phyloP scores from a whole-genome alignment of 169 alveolate species.

The Perkinsus chesapeaki region DNA sequence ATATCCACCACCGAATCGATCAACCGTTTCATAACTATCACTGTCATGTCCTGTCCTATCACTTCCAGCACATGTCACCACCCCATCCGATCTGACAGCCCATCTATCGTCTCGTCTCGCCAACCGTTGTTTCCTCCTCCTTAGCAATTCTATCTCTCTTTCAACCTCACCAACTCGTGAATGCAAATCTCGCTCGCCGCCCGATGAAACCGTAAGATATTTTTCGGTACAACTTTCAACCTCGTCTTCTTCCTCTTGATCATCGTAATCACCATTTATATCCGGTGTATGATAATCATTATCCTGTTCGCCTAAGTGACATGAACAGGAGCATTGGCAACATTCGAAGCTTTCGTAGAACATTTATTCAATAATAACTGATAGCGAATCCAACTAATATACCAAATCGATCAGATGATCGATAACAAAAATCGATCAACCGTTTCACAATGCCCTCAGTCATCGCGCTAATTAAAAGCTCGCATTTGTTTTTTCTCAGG shows the following conservation, averaged over 20 bases:
- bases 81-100: not conserved
- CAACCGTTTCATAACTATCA: not conserved
- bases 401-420: no score
- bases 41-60: not conserved
- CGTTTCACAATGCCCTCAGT: not conserved
- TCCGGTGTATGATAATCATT: not conserved
- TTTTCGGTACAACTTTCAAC: not conserved
- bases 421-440: no score
- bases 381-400: not conserved
- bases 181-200: not conserved
- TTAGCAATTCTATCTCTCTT: not conserved
- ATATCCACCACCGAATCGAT: not conserved
- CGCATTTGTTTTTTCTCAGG: no score
- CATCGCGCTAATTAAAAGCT: not conserved
- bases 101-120: not conserved
- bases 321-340: not conserved
- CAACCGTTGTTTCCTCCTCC: not conserved
- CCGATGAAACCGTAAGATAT: no score
- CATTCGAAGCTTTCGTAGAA: not conserved
- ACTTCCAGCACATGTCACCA: not conserved
- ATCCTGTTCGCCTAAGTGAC: not conserved
- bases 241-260: not conserved
- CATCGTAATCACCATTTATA: not conserved
- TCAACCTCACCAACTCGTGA: not conserved
- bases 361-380: not conserved